phyloP scores from a whole-genome alignment of 2,329 filamentous ascomycete species.

The Sclerotinia minor region DNA sequence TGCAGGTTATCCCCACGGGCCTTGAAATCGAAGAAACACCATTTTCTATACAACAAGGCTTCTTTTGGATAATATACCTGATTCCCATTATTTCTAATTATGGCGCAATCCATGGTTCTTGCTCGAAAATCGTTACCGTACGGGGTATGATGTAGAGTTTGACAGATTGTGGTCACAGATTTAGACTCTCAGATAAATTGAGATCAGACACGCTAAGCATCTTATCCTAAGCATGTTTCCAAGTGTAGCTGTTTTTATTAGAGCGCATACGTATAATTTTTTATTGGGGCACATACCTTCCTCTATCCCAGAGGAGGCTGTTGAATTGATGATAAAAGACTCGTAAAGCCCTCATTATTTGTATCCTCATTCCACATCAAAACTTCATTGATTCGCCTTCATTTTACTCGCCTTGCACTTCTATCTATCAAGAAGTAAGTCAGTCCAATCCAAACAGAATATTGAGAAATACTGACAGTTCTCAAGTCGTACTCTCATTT shows the following conservation, averaged over 20 bases:
- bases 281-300: background rate
- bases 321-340: slow-evolving; percentile 14
- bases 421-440: slow-evolving; percentile 36
- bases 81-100: background rate
- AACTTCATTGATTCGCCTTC: slow-evolving; percentile 30
- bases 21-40: background rate
- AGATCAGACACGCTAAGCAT: slow-evolving; percentile 38
- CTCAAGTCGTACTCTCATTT: slow-evolving; percentile 39
- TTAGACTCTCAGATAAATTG: slow-evolving; percentile 19
- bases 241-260: background rate
- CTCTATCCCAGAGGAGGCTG: background rate
- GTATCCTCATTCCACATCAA: slow-evolving; percentile 27
- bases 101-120: background rate
- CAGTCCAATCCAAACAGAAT: background rate
- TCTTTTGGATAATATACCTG: background rate
- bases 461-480: slow-evolving; percentile 28
- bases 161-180: background rate
- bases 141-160: background rate
- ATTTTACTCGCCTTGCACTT: background rate
- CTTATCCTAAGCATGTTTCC: slow-evolving; percentile 25
- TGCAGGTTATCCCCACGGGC: background rate
- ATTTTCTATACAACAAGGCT: background rate
- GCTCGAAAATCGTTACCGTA: background rate
- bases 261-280: background rate
- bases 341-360: slow-evolving; percentile 9